Base-by-base conservation (phyloP, 345 rosid species). In the Noccaea caerulescens region DNA sequence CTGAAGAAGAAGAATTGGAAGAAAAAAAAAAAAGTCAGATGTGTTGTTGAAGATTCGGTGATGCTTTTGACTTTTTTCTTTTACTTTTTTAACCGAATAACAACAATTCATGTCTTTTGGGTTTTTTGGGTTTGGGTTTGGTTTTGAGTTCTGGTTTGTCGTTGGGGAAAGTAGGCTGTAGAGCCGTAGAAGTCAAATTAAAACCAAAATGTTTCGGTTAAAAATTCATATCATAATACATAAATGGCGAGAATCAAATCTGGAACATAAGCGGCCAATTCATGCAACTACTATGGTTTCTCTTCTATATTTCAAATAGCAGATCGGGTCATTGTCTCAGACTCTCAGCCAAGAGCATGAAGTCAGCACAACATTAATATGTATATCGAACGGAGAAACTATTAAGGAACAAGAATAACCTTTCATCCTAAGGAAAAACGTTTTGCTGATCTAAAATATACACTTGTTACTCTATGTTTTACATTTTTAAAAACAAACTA, bases 11-110 rank as follows among this genome's bases (percentile, higher is more conserved):
- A 66, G 58, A 42, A 51, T 63, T 67, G 25, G 27, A 36, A 51
- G 74, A 50, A 20, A 1, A 20, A 20, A 20, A 20, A 20, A 20
- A 20, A 1, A 20, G 59, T 18, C 37, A 37, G 57, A 27, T 57
- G 66, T 72, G 44, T 47, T 39, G 66, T 65, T 72, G 33, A 64
- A 58, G 77, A 3, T 56, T 64, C 8, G 52, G 30, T 72, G 0
- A 44, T 64, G 41, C 65, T 46, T 72, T 72, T 64, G 65, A 63
- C 76, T 55, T 46, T 52, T 18, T 30, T 4, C 10, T 34, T 39
- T 49, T 51, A 16, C 59, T 56, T 65, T 57, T 37, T 25, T 25
- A 64, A 56, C 71, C 65, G 43, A 56, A 1, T 5, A 57, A 14
- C 11, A 14, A n/a, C 32, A 44, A n/a, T n/a, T n/a, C 23, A 8